Conservation (phyloP, 805 yeast genomes). For the Nakazawaea molendinolei region DNA sequence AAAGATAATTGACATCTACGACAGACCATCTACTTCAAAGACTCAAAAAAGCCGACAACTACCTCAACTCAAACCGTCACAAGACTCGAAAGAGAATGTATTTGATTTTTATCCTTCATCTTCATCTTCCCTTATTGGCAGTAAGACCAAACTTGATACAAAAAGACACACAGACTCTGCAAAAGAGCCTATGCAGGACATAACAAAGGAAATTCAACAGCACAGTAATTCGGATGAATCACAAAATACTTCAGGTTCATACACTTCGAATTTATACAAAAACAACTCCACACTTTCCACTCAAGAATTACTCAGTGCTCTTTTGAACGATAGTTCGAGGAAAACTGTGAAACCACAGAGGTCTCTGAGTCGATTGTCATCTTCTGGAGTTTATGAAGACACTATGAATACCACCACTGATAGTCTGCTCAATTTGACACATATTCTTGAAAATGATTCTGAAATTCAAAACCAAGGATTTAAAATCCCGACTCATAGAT, state of each 20-base stretch:
- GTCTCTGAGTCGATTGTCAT: background rate
- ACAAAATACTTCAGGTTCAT: background rate
- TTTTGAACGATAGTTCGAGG: constrained; percentile 2
- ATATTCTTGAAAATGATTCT: background rate
- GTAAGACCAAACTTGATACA: constrained; percentile 1
- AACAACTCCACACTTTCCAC: constrained; percentile 1
- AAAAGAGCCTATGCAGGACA: constrained; percentile 25
- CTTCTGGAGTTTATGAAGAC: too few species aligned
- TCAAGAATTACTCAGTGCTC: constrained; percentile 1
- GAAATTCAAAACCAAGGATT: background rate
- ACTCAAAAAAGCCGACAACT: background rate
- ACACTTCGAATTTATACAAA: background rate
- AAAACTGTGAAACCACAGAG: background rate
- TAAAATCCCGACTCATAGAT: too few species aligned
- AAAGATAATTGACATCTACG: constrained; percentile 1
- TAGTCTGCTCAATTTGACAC: background rate
- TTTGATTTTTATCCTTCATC: background rate
- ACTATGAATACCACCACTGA: too few species aligned
- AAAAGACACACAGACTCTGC: constrained; percentile 11
- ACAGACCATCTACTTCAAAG: background rate
- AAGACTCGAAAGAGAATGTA: constrained; percentile 1
- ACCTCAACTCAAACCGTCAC: too few species aligned
- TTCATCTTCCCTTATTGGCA: constrained; percentile 1
- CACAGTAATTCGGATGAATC: constrained; percentile 5
- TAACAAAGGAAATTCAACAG: constrained; percentile 27